Evolutionary conservation across 2,329 filamentous ascomycete species (phyloP), one percentile per base, ranked within the genome.

Genomic region (Pseudocercospora pini-densiflorae): DNA sequence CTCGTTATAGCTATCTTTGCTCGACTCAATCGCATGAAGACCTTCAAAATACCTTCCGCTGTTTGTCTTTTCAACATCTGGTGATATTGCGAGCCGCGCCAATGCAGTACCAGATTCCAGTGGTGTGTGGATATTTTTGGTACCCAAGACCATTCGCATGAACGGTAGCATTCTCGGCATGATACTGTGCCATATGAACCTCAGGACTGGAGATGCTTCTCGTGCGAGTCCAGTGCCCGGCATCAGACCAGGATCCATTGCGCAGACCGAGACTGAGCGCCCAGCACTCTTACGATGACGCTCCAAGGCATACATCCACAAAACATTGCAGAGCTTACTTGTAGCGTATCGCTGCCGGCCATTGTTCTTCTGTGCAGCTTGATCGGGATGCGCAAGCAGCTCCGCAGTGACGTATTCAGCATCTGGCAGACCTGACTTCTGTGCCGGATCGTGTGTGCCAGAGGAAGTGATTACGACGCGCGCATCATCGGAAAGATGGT

Each of bases 191-290:
- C 77, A 83, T 0, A 82, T 0, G 31, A 79, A 83, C 1, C 67
- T 68, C 59, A 73, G 31, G 0, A 80, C 0, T 1, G 45, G 29
- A 9, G 24, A 59, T 1, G 68, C 72, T 23, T 82, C 77, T 23
- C 82, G 77, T 1, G 73, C 78, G 1, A 85, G 71, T 0, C 78
- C 80, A 5, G 82, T 83, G 0, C 81, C 82, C 0, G 82, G 82
- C 82, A 85, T 84, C 7, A 84, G 74, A 0, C 83, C 83, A 1
- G 83, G 84, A 69, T 85, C 80, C 45, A 84, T 79, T 0, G 81
- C 78, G 4, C 68, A 78, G 1, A 83, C 81, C 0, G 81, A 81
- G 71, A 72, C 64, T 70, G 77, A 10, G 67, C 68, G 27, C 55
- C 69, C 62, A n/a, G 33, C 36, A 23, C 74, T 65, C 7, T 69